A percentile compares a stretch with the other conserved stretches of the same genome.
These are phyloP conservation scores for Neurospora crassa DNA, from an alignment of 2,329 filamentous ascomycete genomes.

Conservation along the genomic window DNA sequence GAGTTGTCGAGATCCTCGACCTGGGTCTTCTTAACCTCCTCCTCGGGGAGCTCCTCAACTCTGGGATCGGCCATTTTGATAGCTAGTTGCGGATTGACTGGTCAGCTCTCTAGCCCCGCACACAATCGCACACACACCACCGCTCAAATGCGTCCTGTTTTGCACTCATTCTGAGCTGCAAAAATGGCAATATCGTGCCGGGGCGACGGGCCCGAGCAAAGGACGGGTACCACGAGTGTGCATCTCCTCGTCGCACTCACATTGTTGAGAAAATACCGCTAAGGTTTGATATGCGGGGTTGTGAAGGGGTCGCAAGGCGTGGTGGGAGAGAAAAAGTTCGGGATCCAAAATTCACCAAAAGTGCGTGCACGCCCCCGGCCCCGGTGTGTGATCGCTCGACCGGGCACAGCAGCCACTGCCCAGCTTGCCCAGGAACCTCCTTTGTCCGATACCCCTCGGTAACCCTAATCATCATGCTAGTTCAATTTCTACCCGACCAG, in stretches of 20 bases:
- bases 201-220: neutral
- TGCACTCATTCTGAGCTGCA: constrained; percentile 3
- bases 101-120: constrained; percentile 16
- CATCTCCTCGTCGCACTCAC: constrained; percentile 12
- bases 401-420: neutral
- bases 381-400: neutral
- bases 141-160: constrained; percentile 3
- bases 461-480: neutral
- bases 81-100: constrained; percentile 18
- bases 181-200: neutral
- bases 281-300: constrained; percentile 17
- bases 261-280: constrained; percentile 17
- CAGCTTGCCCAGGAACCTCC: neutral
- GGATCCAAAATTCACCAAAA: constrained; percentile 18
- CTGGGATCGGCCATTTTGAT: constrained; percentile 89
- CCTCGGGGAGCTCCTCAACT: constrained; percentile 94
- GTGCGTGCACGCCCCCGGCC: constrained; percentile 12
- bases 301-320: constrained; percentile 14
- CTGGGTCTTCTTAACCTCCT: constrained; percentile 73
- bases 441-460: neutral
- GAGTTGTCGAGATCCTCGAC: constrained; percentile 65
- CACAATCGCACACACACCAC: constrained; percentile 8
- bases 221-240: neutral
- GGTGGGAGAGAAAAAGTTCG: constrained; percentile 20
- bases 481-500: neutral